Conservation (phyloP, 805 yeast species). For the Pichia deserticola region DNA sequence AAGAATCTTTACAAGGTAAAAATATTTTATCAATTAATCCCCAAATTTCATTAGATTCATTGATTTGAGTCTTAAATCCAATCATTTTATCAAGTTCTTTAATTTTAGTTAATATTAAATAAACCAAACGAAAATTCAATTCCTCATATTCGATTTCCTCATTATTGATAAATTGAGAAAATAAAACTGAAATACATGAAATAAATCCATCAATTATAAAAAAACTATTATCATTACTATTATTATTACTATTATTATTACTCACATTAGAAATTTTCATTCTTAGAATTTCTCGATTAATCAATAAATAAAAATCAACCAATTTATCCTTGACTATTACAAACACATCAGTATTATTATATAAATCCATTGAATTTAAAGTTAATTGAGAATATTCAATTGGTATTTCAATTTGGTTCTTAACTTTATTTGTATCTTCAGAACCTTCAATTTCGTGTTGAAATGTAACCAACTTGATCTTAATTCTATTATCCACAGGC, state of each 20-base stretch:
- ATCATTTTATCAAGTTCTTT: constrained; percentile 6
- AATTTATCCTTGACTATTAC: not conserved
- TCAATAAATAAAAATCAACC: not conserved
- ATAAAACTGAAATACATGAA: constrained; percentile 17
- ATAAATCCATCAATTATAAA: constrained; percentile 22
- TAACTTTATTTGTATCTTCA: too few relatives aligned
- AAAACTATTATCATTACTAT: not conserved
- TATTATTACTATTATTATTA: not conserved
- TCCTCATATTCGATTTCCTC: constrained; percentile 6
- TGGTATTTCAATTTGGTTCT: too few relatives aligned
- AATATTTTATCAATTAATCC: constrained; percentile 2
- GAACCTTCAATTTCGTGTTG: not conserved
- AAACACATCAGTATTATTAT: not conserved
- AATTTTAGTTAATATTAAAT: constrained; percentile 13
- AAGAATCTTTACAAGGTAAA: constrained; percentile 2
- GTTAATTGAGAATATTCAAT: too few relatives aligned
- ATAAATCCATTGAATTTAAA: too few relatives aligned
- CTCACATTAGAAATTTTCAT: not conserved
- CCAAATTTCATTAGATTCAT: constrained; percentile 18
- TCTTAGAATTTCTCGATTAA: not conserved
- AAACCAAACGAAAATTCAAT: constrained; percentile 13
- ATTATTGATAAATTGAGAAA: constrained; percentile 14
- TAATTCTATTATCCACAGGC: not conserved
- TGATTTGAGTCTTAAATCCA: constrained; percentile 10
- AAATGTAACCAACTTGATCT: not conserved